phyloP scores from a whole-genome alignment of 2,329 filamentous ascomycete species.

The Botrytis tulipae region DNA sequence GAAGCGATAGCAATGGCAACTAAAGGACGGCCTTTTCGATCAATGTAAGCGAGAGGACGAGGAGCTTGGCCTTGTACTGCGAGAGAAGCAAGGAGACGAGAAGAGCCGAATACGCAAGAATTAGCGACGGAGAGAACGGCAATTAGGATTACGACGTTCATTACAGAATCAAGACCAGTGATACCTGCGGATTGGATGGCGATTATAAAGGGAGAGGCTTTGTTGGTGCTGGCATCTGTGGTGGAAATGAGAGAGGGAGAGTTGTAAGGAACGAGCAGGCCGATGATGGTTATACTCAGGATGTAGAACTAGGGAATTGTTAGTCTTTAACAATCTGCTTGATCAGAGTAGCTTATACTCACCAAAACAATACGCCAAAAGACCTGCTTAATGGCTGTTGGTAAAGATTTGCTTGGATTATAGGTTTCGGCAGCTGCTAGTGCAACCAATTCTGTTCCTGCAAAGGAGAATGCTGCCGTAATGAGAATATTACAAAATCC shows the following conservation, averaged over 20 bases:
- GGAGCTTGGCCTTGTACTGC: slow-evolving; percentile 87
- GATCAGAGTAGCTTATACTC: slow-evolving; percentile 52
- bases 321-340: slow-evolving; percentile 37
- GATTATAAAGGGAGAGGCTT: slow-evolving; percentile 89
- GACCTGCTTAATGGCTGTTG: slow-evolving; percentile 89
- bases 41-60: slow-evolving; percentile 73
- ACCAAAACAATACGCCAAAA: slow-evolving; percentile 88
- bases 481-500: slow-evolving; percentile 76
- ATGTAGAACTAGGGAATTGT: slow-evolving; percentile 67
- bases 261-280: slow-evolving; percentile 75
- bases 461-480: slow-evolving; percentile 72
- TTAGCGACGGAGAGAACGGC: slow-evolving; percentile 90
- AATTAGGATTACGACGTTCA: slow-evolving; percentile 91
- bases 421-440: slow-evolving; percentile 75
- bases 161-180: slow-evolving; percentile 74
- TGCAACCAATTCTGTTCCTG: slow-evolving; percentile 75
- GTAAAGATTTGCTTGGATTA: slow-evolving; percentile 78
- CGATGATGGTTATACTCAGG: slow-evolving; percentile 75
- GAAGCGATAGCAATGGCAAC: slow-evolving; percentile 67
- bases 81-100: slow-evolving; percentile 82
- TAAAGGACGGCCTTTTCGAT: slow-evolving; percentile 76
- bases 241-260: slow-evolving; percentile 61
- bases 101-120: slow-evolving; percentile 86
- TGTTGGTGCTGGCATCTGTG: slow-evolving; percentile 57
- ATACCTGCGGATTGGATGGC: slow-evolving; percentile 85